Evolutionary conservation across 1,284 basidiomycete species (phyloP), one percentile per base, ranked within the genome.

Genomic region (Dichomitus squalens): DNA sequence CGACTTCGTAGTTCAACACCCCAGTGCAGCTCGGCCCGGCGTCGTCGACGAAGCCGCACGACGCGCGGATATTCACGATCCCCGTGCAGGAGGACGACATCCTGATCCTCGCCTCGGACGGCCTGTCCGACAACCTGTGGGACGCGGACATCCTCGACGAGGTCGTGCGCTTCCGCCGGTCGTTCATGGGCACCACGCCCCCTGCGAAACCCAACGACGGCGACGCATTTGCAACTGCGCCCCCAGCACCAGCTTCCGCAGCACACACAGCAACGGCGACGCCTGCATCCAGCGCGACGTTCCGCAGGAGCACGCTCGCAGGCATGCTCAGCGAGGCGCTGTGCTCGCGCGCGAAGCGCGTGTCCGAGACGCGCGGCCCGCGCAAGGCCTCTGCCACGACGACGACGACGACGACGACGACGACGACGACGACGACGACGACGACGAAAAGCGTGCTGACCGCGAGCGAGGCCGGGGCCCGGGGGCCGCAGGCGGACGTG

Each of bases 101-200:
- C 40, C 85, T 98, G 46, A 90, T 98, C 56, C 83, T 98, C 33
- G 91, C 93, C 2, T 88, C 84, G 34, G 96, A 98, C 70, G 96
- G 96, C 1, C 78, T 98, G 49, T 89, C 90, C 68, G 96, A 98
- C 73, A 98, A 98, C 68, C 76, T 98, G 49, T 98, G 95, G 84
- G 95, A 98, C 70, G 90, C 94, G 68, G 96, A 98, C 62, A 90
- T 98, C 25, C 76, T 98, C 12, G 95, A 97, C 63, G 92, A 95
- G 66, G 90, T 98, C 11, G 76, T 83, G 12, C 79, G 88, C 41
- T 92, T 94, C 70, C 78, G 83, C 18, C 73, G 73, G 49, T 71
- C 76, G 25, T 79, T 77, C 67, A 65, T 76, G 18, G 34, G 56
- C 9, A n/a, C n/a, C n/a, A n/a, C 58, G 7, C 25, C 50, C 18